Percentiles rank a stretch among this genome's conserved stretches.
phyloP scores from a whole-genome alignment of 2,329 filamentous ascomycete species.

The Paecilomyces dactylethromorphus region DNA sequence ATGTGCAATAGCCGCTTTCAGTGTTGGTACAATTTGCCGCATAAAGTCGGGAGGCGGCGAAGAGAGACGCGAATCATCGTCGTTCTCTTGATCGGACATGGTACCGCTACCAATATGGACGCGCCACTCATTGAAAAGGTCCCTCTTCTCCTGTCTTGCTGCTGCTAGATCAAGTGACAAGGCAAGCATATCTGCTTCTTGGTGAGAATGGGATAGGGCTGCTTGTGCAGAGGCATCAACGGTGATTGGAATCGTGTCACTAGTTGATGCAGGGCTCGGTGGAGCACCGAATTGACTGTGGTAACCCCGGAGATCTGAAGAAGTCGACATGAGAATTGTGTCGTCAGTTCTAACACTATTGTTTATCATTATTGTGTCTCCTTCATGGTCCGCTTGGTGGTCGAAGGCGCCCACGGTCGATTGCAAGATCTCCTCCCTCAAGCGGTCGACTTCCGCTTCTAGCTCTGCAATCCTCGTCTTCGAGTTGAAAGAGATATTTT shows the following conservation, averaged over 20 bases:
- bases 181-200: slow-evolving; percentile 18
- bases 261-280: slow-evolving; percentile 13
- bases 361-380: slow-evolving; percentile 22
- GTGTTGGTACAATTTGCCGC: slow-evolving; percentile 27
- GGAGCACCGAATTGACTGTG: slow-evolving; percentile 6
- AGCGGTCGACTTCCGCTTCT: slow-evolving; percentile 12
- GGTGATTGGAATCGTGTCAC: slow-evolving; percentile 4
- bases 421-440: slow-evolving; percentile 14
- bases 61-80: slow-evolving; percentile 17
- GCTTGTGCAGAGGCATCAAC: slow-evolving; percentile 14
- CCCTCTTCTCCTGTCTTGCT: slow-evolving; percentile 32
- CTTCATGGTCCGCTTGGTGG: slow-evolving; percentile 5
- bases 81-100: slow-evolving; percentile 13
- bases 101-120: slow-evolving; percentile 13
- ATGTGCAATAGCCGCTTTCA: slow-evolving; percentile 28
- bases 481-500: slow-evolving; percentile 4
- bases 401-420: slow-evolving; percentile 3
- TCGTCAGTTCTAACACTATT: slow-evolving; percentile 19
- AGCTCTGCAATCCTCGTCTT: slow-evolving; percentile 11
- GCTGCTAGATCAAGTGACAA: slow-evolving; percentile 32
- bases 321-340: slow-evolving; percentile 23
- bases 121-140: slow-evolving; percentile 35
- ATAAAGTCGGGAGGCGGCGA: slow-evolving; percentile 33
- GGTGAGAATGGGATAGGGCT: slow-evolving; percentile 7
- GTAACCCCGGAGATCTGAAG: slow-evolving; percentile 21